Evolutionary conservation across 768 basidiomycete species (phyloP).

Genomic region (Tylopilus intermedius): DNA sequence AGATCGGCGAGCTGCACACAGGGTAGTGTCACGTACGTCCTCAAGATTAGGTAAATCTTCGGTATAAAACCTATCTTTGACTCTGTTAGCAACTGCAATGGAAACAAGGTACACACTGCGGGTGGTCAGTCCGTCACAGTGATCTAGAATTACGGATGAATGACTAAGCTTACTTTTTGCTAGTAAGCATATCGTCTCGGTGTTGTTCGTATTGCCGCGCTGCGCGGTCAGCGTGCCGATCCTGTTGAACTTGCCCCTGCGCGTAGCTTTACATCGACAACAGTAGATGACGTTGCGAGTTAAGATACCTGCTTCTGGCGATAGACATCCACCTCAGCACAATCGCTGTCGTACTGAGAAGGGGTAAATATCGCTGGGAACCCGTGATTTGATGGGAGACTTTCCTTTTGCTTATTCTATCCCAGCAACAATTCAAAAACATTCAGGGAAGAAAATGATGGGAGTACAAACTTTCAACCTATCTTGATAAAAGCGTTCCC

Average conservation of each 20-base stretch:
- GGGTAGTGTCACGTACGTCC: conserved; percentile 47
- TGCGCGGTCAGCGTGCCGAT: conserved; percentile 69
- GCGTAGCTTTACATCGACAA: conserved; percentile 6
- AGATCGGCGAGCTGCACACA: conserved; percentile 5
- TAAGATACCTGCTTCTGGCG: conserved; percentile 69
- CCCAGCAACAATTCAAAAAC: conserved; percentile 2
- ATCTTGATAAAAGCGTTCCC: conserved; percentile 63
- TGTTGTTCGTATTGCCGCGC: conserved; percentile 75
- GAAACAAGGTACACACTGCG: conserved; percentile 66
- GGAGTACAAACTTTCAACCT: conserved; percentile 55
- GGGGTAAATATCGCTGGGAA: conserved; percentile 5
- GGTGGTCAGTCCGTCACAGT: not conserved
- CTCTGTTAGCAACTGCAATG: conserved; percentile 61
- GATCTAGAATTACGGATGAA: not conserved
- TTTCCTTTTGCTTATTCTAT: conserved; percentile 32
- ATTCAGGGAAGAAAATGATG: conserved; percentile 1
- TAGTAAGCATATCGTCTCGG: conserved; percentile 68
- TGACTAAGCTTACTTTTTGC: conserved; percentile 60
- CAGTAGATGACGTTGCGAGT: not conserved
- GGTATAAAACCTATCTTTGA: conserved; percentile 68
- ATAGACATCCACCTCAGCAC: conserved; percentile 62
- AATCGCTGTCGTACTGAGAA: conserved; percentile 73
- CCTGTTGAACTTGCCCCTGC: conserved; percentile 65
- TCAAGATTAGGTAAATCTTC: conserved; percentile 65
- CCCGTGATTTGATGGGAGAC: not conserved